Percentiles rank a stretch among this genome's conserved stretches.
Evolutionary conservation across 305 asterid genomes (phyloP).

Genomic region (Rubia tinctorum): DNA sequence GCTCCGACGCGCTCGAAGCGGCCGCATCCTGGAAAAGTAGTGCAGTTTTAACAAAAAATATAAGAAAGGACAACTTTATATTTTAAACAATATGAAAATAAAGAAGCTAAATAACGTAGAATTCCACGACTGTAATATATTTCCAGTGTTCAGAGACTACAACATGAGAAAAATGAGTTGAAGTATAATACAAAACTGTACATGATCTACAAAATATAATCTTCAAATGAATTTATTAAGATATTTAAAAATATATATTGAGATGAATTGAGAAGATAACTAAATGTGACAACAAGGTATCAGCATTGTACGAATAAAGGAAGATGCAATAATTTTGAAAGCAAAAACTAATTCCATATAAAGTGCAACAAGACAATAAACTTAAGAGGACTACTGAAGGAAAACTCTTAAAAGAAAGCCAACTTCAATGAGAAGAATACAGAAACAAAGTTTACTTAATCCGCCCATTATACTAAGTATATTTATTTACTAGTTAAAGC

Average conservation of each 20-base stretch:
- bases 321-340: not conserved
- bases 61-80: not conserved
- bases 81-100: constrained; percentile 7
- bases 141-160: not conserved
- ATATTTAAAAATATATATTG: no score
- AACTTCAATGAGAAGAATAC: not conserved
- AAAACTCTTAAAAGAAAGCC: not conserved
- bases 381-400: not conserved
- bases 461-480: not conserved
- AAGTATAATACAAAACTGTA: no score
- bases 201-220: not conserved
- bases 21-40: no score
- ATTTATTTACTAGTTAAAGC: not conserved
- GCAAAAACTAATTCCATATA: not conserved
- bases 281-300: not conserved
- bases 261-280: not conserved
- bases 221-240: not conserved
- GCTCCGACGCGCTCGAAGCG: no score
- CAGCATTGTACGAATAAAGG: not conserved
- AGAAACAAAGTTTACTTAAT: not conserved
- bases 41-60: not conserved
- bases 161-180: not conserved
- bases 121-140: not conserved
- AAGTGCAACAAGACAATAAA: not conserved
- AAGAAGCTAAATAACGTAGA: not conserved